phyloP scores from a whole-genome alignment of 257 asterid species.

The Solanum piurae region DNA sequence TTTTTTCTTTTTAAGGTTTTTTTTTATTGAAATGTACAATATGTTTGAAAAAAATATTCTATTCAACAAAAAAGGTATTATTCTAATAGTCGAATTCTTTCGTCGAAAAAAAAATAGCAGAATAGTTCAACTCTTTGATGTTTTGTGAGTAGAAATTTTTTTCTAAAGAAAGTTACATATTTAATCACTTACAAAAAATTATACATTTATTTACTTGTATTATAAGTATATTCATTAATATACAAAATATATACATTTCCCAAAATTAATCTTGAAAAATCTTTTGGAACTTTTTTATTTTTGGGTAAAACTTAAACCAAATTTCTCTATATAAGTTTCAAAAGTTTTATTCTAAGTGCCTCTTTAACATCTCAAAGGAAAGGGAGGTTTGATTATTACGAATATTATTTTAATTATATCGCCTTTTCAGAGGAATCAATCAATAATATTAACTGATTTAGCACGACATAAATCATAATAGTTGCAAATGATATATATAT shows the following conservation, averaged over 20 bases:
- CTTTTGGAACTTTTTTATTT: background rate
- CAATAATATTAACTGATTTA: too few relatives aligned
- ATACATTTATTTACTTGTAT: too few relatives aligned
- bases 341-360: background rate
- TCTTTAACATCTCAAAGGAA: background rate
- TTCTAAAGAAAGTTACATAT: background rate
- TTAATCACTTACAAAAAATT: background rate
- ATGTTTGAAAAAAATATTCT: background rate
- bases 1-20: background rate
- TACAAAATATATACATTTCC: background rate
- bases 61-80: background rate
- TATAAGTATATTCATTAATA: background rate
- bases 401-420: background rate
- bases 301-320: background rate
- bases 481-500: background rate
- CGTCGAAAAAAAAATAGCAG: background rate
- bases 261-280: background rate
- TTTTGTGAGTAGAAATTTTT: background rate
- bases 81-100: background rate
- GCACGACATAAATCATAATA: background rate
- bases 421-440: background rate
- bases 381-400: background rate
- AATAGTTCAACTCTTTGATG: background rate
- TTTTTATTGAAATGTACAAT: background rate
- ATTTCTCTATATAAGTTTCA: background rate